Evolutionary conservation across 1,284 basidiomycete species (phyloP).

Genomic region (Meira nashicola): DNA sequence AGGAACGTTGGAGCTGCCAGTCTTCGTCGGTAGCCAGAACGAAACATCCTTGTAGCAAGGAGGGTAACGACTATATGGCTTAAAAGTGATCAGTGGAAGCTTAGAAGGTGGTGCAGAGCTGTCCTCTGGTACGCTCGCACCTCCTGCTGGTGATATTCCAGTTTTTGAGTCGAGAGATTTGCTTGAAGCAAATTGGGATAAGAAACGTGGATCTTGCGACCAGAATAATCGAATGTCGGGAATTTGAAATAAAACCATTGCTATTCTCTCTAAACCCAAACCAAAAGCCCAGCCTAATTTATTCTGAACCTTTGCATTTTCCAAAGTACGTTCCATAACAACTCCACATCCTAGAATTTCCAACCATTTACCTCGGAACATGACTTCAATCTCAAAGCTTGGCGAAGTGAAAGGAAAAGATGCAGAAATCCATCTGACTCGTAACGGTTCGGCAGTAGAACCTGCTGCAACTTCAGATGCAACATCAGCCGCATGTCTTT

Average conservation of each 20-base stretch:
- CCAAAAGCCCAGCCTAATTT: conserved; percentile 98
- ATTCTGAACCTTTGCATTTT: conserved; percentile 63
- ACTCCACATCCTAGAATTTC: conserved; percentile 95
- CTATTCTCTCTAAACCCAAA: conserved; percentile 91
- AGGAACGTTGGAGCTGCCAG: not conserved
- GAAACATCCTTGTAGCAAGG: conserved; percentile 58
- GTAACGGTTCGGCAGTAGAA: conserved; percentile 61
- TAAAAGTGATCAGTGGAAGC: conserved; percentile 43
- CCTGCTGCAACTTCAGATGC: not conserved
- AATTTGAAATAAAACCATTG: conserved; percentile 95
- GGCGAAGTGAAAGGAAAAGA: conserved; percentile 97
- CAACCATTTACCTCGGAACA: conserved; percentile 93
- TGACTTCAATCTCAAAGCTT: conserved; percentile 95
- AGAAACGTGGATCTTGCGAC: conserved; percentile 83
- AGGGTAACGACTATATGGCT: conserved; percentile 48
- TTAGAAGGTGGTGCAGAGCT: conserved; percentile 41
- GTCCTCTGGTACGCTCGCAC: conserved; percentile 27
- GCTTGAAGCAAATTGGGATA: conserved; percentile 67
- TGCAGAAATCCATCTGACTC: conserved; percentile 93
- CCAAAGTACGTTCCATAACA: conserved; percentile 79
- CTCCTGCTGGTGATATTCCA: conserved; percentile 3
- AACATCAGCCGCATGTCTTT: conserved; percentile 46
- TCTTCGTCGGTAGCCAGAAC: conserved; percentile 55
- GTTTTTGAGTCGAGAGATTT: conserved; percentile 1
- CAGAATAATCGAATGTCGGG: conserved; percentile 99